Base-by-base conservation (phyloP, 2,329 filamentous ascomycete genomes). In the Beauveria pseudobassiana region DNA sequence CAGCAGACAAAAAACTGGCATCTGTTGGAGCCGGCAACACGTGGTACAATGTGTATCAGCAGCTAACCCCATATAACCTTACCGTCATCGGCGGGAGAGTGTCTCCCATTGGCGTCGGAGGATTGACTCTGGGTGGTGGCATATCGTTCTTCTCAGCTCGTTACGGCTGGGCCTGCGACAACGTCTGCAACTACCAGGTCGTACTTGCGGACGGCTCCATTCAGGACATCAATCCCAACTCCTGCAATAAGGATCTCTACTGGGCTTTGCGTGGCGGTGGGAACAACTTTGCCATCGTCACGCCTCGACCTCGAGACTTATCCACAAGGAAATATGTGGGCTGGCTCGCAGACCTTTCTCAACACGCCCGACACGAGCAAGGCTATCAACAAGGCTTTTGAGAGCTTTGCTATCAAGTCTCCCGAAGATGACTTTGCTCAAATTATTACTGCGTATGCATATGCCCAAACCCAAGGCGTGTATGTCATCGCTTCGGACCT, bases 221-320 rank as follows among this genome's bases (percentile, higher is more conserved):
- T 20, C 65, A 80, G 1, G 75, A 71, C 2, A 80, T 78, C 3
- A 76, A 72, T 6, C 69, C 68, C 3, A 69, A 71, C 2, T 65
- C 77, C 22, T 75, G 84, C 61, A 51, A 53, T 38, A 62, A 74
- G 0, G 82, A 85, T 60, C 73, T 87, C 1, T 85, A 81, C 71
- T 85, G 82, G 80, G 84, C 82, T 2, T 73, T 85, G 1, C 74
- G 76, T 43, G 82, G 82, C 20, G 81, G 83, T 1, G 80, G 82
- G 2, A 82, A 81, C 40, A 85, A 79, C 52, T 86, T 82, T 64
- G 83, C 78, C n/a, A 74, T 86, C 4, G 80, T 86, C 5, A 74
- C 79, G 78, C 10, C 76, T 85, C 69, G 73, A 77, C 24, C 67
- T 80, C 16, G 69, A 69, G 14, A 75, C 76, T 0, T 72, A 74